Conservation (phyloP, 176 grass and related monocot genomes). For the Oryza meridionalis region DNA sequence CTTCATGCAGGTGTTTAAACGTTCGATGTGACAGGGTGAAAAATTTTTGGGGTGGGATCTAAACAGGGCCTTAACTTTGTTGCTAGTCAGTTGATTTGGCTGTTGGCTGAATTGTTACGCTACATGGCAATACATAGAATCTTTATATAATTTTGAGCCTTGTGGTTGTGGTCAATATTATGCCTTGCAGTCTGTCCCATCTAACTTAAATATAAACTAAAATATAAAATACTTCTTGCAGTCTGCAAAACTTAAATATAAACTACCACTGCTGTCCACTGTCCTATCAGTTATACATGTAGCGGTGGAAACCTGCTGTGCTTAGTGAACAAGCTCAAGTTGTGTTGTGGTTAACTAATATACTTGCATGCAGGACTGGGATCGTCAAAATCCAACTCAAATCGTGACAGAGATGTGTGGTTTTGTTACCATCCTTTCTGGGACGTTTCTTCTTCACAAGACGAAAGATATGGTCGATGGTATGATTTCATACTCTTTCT, state of each 20-base stretch:
- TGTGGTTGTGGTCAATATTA: constrained; percentile 2
- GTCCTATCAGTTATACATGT: not conserved
- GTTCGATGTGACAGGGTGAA: no score
- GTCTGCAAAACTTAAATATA: not conserved
- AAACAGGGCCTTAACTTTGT: not conserved
- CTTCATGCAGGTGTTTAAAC: no score
- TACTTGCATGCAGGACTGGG: constrained; percentile 77
- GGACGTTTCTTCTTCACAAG: constrained; percentile 98
- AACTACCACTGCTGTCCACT: not conserved
- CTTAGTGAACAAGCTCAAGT: not conserved
- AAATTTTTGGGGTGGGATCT: no score
- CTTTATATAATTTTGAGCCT: constrained; percentile 6
- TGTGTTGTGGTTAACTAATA: constrained; percentile 2
- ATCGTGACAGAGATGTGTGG: constrained; percentile 96
- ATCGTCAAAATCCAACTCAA: constrained; percentile 95
- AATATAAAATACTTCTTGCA: not conserved
- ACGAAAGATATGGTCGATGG: constrained; percentile 98
- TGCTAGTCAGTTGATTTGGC: not conserved
- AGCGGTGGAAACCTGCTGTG: not conserved
- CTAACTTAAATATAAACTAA: not conserved
- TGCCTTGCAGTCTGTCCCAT: not conserved
- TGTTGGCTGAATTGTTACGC: not conserved
- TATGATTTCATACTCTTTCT: constrained; percentile 31
- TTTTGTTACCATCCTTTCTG: constrained; percentile 92
- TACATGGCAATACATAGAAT: not conserved